Evolutionary conservation across 352 stramenopile genomes (phyloP), one percentile per base, ranked within the genome.

Genomic region (Phytophthora ramorum): DNA sequence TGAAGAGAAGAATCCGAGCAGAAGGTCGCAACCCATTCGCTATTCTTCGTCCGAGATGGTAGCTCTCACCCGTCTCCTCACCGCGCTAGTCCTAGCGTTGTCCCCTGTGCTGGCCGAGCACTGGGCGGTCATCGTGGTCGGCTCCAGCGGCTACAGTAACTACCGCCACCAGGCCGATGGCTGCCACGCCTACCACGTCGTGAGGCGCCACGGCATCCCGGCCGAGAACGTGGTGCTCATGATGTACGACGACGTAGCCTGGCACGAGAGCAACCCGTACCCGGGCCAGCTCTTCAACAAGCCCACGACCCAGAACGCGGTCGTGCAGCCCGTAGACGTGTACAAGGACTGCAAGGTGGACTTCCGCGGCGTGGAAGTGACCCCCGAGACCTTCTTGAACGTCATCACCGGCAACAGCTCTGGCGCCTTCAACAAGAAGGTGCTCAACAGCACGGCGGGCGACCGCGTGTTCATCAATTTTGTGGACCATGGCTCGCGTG

Each of bases 401-500:
- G 92, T 98, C 26, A 67, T 98, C 40, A 71, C 83, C 9, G 93
- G 93, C 44, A 88, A 98, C 58, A 69, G 72, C 26, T 75, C 75
- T 1, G 76, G 43, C 1, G 72, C 77, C 0, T 81, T 74, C 0
- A 81, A 90, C 17, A 85, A 87, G 43, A 93, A 91, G 44, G 92
- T 97, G 46, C 85, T 98, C 4, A 76, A 81, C n/a, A 97, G 87
- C 63, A 92, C 86, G 1, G 40, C 56, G 2, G 62, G 93, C 1
- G 93, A 98, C 63, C 83, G 92, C 43, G 91, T 98, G 24, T 98
- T 98, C 65, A 69, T 98, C 51, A 97, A 97, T 65, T 98, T 97
- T 74, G 81, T 97, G 34, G 91, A 98, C 64, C 93, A 98, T 58
- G 93, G 93, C 46, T 92, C 85, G 4, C 71, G 84, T 3, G 89